Conservation (phyloP, 805 yeast genomes). For the Wickerhamomyces rabaulensis region DNA sequence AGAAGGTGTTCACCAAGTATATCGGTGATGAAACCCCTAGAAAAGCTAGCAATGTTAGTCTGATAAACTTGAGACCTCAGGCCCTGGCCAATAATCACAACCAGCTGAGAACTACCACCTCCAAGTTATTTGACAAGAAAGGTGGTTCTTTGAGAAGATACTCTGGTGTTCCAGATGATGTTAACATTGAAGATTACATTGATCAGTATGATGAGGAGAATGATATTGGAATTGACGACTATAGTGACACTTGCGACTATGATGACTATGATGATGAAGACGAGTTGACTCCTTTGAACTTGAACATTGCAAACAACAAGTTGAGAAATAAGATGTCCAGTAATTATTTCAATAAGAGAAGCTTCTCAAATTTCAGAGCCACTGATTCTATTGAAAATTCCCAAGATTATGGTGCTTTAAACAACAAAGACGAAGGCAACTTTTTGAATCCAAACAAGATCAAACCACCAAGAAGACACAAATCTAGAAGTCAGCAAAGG, state of each 20-base stretch:
- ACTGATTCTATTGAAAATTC: constrained; percentile 11
- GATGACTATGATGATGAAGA: constrained; percentile 23
- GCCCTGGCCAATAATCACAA: constrained; percentile 2
- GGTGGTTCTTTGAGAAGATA: constrained; percentile 70
- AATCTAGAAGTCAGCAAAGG: constrained; percentile 22
- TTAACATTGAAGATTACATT: constrained; percentile 37
- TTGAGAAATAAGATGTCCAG: constrained; percentile 15
- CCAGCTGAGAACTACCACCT: constrained; percentile 60
- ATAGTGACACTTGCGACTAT: constrained; percentile 22
- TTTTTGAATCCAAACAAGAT: constrained; percentile 3
- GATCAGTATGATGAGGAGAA: constrained; percentile 38
- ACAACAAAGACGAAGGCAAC: constrained; percentile 9
- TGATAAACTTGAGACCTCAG: constrained; percentile 1
- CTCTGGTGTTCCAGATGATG: constrained; percentile 64
- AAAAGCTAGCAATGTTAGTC: constrained; percentile 14
- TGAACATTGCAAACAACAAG: constrained; percentile 17
- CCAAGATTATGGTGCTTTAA: constrained; percentile 4
- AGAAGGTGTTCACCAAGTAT: constrained; percentile 16
- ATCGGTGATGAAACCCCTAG: constrained; percentile 12
- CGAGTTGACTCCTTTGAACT: constrained; percentile 23
- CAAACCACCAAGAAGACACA: constrained; percentile 14
- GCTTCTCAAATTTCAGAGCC: constrained; percentile 14
- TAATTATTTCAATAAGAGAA: constrained; percentile 25
- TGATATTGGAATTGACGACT: constrained; percentile 28
- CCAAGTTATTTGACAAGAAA: constrained; percentile 66